Base-by-base conservation (phyloP, 176 grass and related monocot species). In the Oryza australiensis region DNA sequence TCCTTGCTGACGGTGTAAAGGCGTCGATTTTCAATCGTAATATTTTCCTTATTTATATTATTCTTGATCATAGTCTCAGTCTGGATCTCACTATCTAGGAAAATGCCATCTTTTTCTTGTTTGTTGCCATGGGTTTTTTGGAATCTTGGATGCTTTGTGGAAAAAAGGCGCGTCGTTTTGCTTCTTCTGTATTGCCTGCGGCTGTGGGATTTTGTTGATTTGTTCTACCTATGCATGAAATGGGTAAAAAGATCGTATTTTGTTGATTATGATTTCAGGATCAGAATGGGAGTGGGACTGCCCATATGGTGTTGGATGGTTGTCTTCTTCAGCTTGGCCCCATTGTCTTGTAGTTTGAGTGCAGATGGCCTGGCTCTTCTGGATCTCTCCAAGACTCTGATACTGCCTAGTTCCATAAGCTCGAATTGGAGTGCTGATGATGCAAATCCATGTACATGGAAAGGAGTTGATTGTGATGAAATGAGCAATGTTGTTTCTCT, bases 381-480 rank as follows among this genome's bases (percentile, higher is more conserved):
- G 38, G 88, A 83, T 43, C 81, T 96, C 7, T 79, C 90, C 46
- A 90, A 60, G 26, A 88, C 51, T 24, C 73, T 96, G 14, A 76
- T 83, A 42, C 67, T 92, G 22, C 85, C 88, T 2, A 80, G 27
- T 26, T 64, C 70, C 22, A 63, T 91, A 80, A 82, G 26, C 14
- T 87, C 86, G 16, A 85, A 43, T 26, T 96, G 93, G 90, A 96
- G 81, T 32, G 71, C 80, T 64, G 34, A 55, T 28, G 72, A 86
- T 70, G 33, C 7, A 62, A 90, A 14, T 78, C 90, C 93, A 24
- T 94, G 92, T 38, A 59, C 68, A 66, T 94, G 92, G 92, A 70
- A 30, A 7, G 92, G 92, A 40, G 48, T 94, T 46, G 11, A 28
- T 26, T 91, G 89, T 40, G 64, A 82, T 40, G 64, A 79, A 15